Evolutionary conservation across 2,329 filamentous ascomycete genomes (phyloP), one percentile per base, ranked within the genome.

Genomic region (Epichloe sibirici): DNA sequence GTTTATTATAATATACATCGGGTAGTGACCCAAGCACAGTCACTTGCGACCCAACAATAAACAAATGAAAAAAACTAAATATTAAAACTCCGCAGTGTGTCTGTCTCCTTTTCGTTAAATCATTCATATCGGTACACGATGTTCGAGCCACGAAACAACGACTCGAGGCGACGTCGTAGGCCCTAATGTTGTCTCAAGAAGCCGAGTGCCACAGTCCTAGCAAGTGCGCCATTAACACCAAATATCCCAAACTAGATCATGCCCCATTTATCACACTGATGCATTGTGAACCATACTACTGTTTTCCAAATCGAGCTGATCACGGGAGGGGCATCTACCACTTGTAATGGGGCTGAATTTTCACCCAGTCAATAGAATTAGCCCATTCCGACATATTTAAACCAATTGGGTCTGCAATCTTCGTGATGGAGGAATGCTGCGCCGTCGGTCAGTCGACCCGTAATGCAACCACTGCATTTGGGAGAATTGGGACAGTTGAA

Each of bases 401-500:
- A 97, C 88, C 93, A 98, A 66, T 90, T 90, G 17, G 91, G 88
- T 56, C 93, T 78, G 70, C 93, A 98, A 68, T 98, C 93, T 67
- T 98, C 93, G 63, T 85, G 84, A 61, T 90, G 81, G 45, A 98
- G 73, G 76, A 83, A 95, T 34, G 82, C 73, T 63, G 90, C 90
- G 57, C 93, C 93, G 58, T 94, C 90, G 28, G 89, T 96, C 63
- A 96, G 86, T 54, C 86, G 81, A 48, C 91, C 93, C 0, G 88
- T 81, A n/a, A 83, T 78, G 66, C 91, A 97, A 58, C 88, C 88
- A 59, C 79, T 85, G 67, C 91, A 97, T 69, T 97, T 97, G 48
- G 88, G 87, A 51, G 86, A 95, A 71, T 95, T 97, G 57, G 93
- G 93, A 66, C 93, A 98, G 73, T 98, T 98, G 77, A 95, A 95